Evolutionary conservation across 108 stramenopile species (phyloP).

Genomic region (Cyclotella baltica): DNA sequence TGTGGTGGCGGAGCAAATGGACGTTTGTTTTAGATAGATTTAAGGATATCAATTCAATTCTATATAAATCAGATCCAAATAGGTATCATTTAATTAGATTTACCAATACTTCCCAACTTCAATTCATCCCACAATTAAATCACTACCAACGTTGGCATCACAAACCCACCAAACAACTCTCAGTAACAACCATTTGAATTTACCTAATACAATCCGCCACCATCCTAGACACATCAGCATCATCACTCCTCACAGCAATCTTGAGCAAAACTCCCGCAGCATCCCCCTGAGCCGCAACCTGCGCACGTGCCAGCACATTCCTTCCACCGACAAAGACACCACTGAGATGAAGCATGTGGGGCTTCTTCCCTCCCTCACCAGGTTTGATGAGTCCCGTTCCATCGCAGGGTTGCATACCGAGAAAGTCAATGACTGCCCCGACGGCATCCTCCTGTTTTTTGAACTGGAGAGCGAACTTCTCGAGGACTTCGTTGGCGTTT

Average conservation of each 20-base stretch:
- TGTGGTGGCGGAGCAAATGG: too few species aligned
- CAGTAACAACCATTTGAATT: slow-evolving; percentile 13
- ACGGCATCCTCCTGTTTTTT: slow-evolving; percentile 82
- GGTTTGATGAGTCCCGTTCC: slow-evolving; percentile 72
- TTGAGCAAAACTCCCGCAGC: slow-evolving; percentile 72
- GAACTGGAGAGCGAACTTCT: slow-evolving; percentile 87
- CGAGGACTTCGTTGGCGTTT: slow-evolving; percentile 77
- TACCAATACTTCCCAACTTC: too few species aligned
- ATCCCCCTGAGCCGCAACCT: slow-evolving; percentile 59
- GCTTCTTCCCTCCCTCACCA: slow-evolving; percentile 68
- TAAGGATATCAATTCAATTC: too few species aligned
- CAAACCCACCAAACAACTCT: too few species aligned
- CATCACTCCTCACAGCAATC: slow-evolving; percentile 81
- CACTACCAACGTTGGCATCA: too few species aligned
- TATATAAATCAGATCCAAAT: too few species aligned
- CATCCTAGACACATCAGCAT: slow-evolving; percentile 61
- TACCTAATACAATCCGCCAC: slow-evolving; percentile 84
- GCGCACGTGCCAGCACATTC: slow-evolving; percentile 80
- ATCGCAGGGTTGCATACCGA: slow-evolving; percentile 91
- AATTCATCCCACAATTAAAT: too few species aligned
- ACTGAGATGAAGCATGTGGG: slow-evolving; percentile 81
- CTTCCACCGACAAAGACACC: slow-evolving; percentile 83
- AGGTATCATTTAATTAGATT: too few species aligned
- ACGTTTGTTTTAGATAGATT: too few species aligned
- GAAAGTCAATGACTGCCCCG: slow-evolving; percentile 72